phyloP scores from a whole-genome alignment of 164 flowering plant species.

The Paratinospora sagittata region DNA sequence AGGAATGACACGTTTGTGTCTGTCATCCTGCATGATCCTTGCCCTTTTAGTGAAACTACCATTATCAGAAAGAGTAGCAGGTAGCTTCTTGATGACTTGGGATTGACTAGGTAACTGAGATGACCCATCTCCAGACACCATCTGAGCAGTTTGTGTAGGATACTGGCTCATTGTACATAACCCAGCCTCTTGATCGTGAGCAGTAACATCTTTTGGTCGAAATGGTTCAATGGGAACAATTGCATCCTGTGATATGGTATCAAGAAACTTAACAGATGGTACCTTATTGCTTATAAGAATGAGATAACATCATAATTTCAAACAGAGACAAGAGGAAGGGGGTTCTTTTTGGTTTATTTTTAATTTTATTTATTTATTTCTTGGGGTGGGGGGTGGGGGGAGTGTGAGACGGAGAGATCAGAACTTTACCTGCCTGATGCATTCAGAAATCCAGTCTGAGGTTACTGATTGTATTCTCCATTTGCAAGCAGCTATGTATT shows the following conservation, averaged over 20 bases:
- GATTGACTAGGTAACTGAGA: slow-evolving; percentile 49
- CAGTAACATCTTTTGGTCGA: slow-evolving; percentile 59
- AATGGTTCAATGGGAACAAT: slow-evolving; percentile 48
- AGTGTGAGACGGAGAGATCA: neutral
- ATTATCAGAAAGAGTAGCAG: slow-evolving; percentile 15
- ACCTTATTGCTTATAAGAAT: neutral
- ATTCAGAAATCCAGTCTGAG: slow-evolving; percentile 81
- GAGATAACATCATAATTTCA: no score
- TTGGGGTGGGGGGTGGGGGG: neutral
- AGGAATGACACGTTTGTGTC: slow-evolving; percentile 11
- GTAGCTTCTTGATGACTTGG: slow-evolving; percentile 20
- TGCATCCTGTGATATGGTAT: slow-evolving; percentile 41
- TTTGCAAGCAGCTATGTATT: slow-evolving; percentile 81
- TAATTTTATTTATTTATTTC: neutral
- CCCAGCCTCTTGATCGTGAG: slow-evolving; percentile 68
- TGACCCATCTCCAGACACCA: slow-evolving; percentile 39
- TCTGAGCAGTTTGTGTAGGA: slow-evolving; percentile 59
- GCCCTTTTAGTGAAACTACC: slow-evolving; percentile 40
- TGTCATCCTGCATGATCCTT: slow-evolving; percentile 29
- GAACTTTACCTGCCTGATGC: slow-evolving; percentile 65
- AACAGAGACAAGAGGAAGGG: neutral
- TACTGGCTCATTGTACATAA: slow-evolving; percentile 62
- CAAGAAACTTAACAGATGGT: neutral
- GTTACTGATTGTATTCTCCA: slow-evolving; percentile 71
- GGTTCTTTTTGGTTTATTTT: no score